Base-by-base conservation (phyloP, 2,329 filamentous ascomycete genomes). In the Alternaria dauci region DNA sequence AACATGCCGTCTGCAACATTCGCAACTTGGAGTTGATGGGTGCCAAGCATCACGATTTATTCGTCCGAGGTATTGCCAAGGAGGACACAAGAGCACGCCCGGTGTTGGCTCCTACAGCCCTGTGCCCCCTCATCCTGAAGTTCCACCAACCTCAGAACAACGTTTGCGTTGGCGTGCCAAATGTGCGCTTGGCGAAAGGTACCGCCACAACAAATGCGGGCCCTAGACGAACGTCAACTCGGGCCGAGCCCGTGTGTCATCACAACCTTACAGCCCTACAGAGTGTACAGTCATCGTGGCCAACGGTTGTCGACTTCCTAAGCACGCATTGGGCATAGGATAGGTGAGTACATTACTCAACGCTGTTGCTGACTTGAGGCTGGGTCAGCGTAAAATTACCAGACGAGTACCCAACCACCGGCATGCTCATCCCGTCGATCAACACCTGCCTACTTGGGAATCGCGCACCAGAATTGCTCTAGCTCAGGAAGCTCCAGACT, bases 1-100 rank as follows among this genome's bases (percentile, higher is more conserved):
- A 50, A 50, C 46, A 50, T 50, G 20, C 46, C 32, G 20, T 50
- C 30, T 50, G 46, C 30, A 34, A 50, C 46, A 50, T n/a, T 36
- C 1, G 8, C 18, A 23, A 36, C 34, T 26, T 48, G 20, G 18
- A 48, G 30, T 48, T 34, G 5, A 48, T 48, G 18, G 46, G 0
- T 11, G 30, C 30, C 46, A 48, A 48, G 46, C 46, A 48, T 48
- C 46, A 16, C 18, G 30, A 48, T n/a, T 16, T 36, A 8, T 48
- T 48, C 30, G 46, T 48, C 18, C 18, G 30, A 18, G 25, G 12
- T 1, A 1, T 34, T 16, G 46, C 46, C 46, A 48, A 48, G 46
- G 28, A 11, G 16, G 32, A 2, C 28, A 2, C 44, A 5, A 48
- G 44, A 48, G 3, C 20, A 23, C 20, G 4, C 20, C 20, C 20